Base-by-base conservation (phyloP, 352 stramenopile genomes). In the Globisporangium okanoganense region DNA sequence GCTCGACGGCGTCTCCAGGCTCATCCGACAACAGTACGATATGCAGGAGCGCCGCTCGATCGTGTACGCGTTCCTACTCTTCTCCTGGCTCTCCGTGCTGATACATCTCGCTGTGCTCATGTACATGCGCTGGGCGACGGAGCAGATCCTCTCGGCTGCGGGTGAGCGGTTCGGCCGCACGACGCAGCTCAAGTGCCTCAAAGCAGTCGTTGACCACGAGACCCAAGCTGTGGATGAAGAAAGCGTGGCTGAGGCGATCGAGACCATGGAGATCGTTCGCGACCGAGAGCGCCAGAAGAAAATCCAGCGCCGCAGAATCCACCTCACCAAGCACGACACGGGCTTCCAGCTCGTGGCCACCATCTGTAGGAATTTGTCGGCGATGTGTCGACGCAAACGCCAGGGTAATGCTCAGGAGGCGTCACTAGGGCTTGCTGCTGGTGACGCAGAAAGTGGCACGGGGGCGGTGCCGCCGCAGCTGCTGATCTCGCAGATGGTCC, bases 101-200 rank as follows among this genome's bases (percentile, higher is more conserved):
- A 56, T 85, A 1, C 74, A 87, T 56, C 35, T 75, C 8, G 8
- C 62, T 0, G 75, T 82, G 20, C 13, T 70, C 9, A 5, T 73
- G 13, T 88, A 84, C 62, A 79, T 88, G 35, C 62, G 58, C 3
- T 69, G 47, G 9, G 72, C 64, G 14, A 41, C 78, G 0, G 38
- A 53, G 50, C 53, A 77, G 13, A 38, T 85, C 1, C 56, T 79
- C 18, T 44, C 64, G 4, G 66, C 66, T 16, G 78, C 63, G 0
- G 74, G 73, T 22, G 44, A 63, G 54, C 33, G 45, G 63, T 24
- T 44, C 64, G 4, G 36, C 27, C 48, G 44, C 18, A 47, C 63
- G 43, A 31, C 43, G 38, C 18, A 52, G 36, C 55, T 71, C 24
- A 55, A 51, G 33, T 73, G 68, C 24, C 58, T 78, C 5, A 47